phyloP scores from a whole-genome alignment of 129 eudicot species.

The Artemisia argyi region DNA sequence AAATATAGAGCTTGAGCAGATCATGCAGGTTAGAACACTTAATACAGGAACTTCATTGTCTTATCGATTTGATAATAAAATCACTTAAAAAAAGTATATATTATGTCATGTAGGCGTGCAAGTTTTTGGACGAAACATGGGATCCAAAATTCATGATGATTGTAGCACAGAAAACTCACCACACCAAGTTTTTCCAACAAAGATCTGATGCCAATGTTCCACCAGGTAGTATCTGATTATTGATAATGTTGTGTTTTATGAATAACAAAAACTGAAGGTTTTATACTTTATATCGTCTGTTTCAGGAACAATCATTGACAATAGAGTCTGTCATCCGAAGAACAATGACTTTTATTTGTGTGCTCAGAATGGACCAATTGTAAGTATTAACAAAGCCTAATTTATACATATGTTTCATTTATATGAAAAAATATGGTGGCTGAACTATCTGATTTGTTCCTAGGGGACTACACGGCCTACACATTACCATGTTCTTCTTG shows the following conservation, averaged over 20 bases:
- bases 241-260: too few species aligned
- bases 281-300: background rate
- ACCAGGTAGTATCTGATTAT: constrained; percentile 48
- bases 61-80: constrained; percentile 10
- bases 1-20: constrained; percentile 68
- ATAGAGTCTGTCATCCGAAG: constrained; percentile 60
- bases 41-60: constrained; percentile 61
- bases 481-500: constrained; percentile 67
- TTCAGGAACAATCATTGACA: constrained; percentile 68
- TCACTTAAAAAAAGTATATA: too few species aligned
- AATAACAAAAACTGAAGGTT: background rate
- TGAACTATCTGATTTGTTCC: background rate
- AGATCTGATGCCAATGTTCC: constrained; percentile 59
- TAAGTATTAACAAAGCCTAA: too few species aligned
- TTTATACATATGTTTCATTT: too few species aligned
- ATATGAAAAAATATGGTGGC: too few species aligned
- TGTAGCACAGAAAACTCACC: constrained; percentile 82
- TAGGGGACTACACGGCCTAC: constrained; percentile 76
- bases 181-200: constrained; percentile 64
- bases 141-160: constrained; percentile 56
- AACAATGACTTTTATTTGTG: background rate
- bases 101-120: background rate
- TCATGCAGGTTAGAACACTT: constrained; percentile 42
- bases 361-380: too few species aligned
- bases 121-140: constrained; percentile 54